Evolutionary conservation across 2,329 filamentous ascomycete species (phyloP).

Genomic region (Colletotrichum nymphaeae): DNA sequence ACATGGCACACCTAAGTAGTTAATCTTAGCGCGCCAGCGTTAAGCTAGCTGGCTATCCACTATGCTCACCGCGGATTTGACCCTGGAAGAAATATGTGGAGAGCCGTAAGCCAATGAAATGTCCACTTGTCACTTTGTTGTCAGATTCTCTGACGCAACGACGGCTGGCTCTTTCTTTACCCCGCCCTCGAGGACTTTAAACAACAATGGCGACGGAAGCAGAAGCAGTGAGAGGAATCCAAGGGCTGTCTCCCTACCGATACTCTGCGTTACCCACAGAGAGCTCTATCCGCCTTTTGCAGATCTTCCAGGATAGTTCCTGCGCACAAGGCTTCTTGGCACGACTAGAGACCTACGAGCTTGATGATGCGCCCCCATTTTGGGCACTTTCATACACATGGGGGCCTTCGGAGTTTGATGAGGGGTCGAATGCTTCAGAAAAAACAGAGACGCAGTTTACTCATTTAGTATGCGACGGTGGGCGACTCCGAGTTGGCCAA

Average conservation of each 20-base stretch:
- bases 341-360: not conserved
- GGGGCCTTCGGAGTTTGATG: not conserved
- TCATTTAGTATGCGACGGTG: slow-evolving; percentile 2
- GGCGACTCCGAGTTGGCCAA: not conserved
- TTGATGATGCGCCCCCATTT: not conserved
- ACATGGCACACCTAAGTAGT: not conserved
- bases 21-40: not conserved
- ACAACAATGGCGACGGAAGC: not conserved
- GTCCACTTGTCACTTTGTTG: not conserved
- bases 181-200: not conserved
- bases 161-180: not conserved
- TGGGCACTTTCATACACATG: slow-evolving; percentile 26
- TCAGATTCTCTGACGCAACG: not conserved
- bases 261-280: not conserved
- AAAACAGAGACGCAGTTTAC: not conserved
- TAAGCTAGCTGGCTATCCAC: not conserved
- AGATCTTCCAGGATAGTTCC: not conserved
- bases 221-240: not conserved
- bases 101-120: not conserved
- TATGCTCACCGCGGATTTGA: not conserved
- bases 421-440: not conserved
- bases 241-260: not conserved
- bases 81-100: not conserved
- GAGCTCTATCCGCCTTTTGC: slow-evolving; percentile 10
- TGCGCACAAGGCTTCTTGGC: not conserved